Evolutionary conservation across 2,329 filamentous ascomycete genomes (phyloP), one percentile per base, ranked within the genome.

Genomic region (Cucurbitaria berberidis): DNA sequence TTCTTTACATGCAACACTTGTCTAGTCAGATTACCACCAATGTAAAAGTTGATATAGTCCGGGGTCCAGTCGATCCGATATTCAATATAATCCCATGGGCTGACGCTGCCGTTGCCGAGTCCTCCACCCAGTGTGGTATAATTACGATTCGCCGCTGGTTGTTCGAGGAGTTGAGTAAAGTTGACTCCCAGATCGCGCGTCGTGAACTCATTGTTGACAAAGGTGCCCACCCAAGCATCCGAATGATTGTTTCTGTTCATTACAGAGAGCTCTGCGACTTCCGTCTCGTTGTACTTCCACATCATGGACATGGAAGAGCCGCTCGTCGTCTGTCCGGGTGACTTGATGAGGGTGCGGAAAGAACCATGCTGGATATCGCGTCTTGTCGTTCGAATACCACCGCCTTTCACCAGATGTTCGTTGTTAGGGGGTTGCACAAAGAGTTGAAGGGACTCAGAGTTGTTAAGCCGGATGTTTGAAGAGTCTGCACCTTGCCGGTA

Each of bases 341-440:
- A 73, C 46, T 74, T 74, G 67, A 81, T 73, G 21, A 75, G 69
- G 1, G 74, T 68, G 22, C 78, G 72, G 55, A 81, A 81, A 9
- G 78, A 77, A 42, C 79, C 80, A 70, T 78, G 79, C 29, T 78
- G 72, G 18, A 82, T 80, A 53, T 82, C 80, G 34, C 76, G 74
- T 30, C 80, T 68, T 21, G 69, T 54, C 4, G 77, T 80, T 21
- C 75, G 70, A 38, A 82, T 69, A 36, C 75, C 72, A 5, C 71
- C 76, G 21, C 80, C 80, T 16, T 70, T 65, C n/a, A 81, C 78
- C 0, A 80, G 58, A 55, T 81, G 78, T 5, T 75, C 51, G 0
- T 63, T 40, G 21, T 67, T 68, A 2, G 69, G 51, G 7, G 69
- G 72, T 34, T 73, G 66, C 10, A 77, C 64, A 30, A 69, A 62